Base-by-base conservation (phyloP, 2,329 filamentous ascomycete species). In the Ploettnerulaceae sp. region DNA sequence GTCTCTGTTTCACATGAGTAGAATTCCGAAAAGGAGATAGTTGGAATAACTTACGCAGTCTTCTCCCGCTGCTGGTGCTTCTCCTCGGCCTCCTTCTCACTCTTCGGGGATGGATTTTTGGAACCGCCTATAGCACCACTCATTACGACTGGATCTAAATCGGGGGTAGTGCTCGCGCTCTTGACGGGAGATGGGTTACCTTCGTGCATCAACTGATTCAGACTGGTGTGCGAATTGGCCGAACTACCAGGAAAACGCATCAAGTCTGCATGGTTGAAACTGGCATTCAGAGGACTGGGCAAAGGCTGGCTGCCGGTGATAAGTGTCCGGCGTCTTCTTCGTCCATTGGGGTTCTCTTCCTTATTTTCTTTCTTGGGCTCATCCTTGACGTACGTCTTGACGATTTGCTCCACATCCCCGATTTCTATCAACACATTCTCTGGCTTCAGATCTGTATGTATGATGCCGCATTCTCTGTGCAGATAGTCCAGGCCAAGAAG, bases 361-460 rank as follows among this genome's bases (percentile, higher is more conserved):
- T 93, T 93, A 51, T 86, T 84, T 41, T 81, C 76, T 58, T 79
- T 72, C 53, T 68, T 66, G 14, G 60, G 54, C 15, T 93, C 86
- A 52, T 82, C 87, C 68, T 95, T 91, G 45, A 98, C 91, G 54
- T 94, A 91, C 51, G 87, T 89, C 69, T 95, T 91, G 48, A 98
- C 93, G 53, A 97, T 97, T 68, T 97, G 89, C 72, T 98, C 93
- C 39, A 98, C 93, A 60, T 98, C 93, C 57, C 93, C 93, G 63
- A 98, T 97, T 70, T 98, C 93, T 65, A 98, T 97, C 56, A 98
- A 75, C 24, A 98, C 93, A 64, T 98, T 98, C 66, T 98, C 93
- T 37, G 93, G 93, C 69, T 98, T 96, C 58, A 97, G 71, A 65
- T 96, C 91, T 51, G 93, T 97, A 69, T 98, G 93, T 63, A 98